Evolutionary conservation across 768 basidiomycete genomes (phyloP).

Genomic region (Mycena venus): DNA sequence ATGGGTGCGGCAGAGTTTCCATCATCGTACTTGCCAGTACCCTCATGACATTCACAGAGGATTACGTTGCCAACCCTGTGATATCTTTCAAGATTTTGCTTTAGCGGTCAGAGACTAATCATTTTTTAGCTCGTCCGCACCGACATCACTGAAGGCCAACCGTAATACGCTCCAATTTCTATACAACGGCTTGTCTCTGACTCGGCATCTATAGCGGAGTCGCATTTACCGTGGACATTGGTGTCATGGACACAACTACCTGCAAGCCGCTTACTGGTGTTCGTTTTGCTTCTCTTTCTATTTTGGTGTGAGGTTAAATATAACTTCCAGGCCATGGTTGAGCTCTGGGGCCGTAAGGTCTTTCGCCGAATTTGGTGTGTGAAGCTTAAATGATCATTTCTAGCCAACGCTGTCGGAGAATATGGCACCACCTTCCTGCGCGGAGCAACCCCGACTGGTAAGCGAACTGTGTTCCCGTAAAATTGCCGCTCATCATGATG

Average conservation of each 20-base stretch:
- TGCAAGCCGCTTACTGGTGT: constrained; percentile 52
- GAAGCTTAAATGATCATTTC: not conserved
- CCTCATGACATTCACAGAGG: constrained; percentile 4
- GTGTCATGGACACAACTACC: constrained; percentile 53
- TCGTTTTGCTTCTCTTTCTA: not conserved
- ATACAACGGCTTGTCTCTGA: not conserved
- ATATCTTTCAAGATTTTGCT: not conserved
- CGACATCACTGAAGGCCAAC: constrained; percentile 45
- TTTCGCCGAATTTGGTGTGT: not conserved
- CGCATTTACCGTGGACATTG: constrained; percentile 52
- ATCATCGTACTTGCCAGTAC: not conserved
- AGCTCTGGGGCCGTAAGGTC: constrained; percentile 48
- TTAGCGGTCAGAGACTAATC: not conserved
- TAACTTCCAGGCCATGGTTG: constrained; percentile 48
- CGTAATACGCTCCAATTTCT: constrained; percentile 31
- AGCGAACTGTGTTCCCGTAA: not conserved
- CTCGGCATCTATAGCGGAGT: constrained; percentile 43
- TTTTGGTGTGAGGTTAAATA: not conserved
- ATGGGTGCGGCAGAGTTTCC: constrained; percentile 20
- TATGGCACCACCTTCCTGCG: constrained; percentile 50
- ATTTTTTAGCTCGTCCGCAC: constrained; percentile 37
- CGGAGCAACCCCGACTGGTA: constrained; percentile 40
- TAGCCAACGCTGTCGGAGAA: constrained; percentile 51
- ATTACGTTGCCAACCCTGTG: constrained; percentile 37
- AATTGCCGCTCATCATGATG: not conserved